phyloP scores from a whole-genome alignment of 2,329 filamentous ascomycete species.

The Xylaria sp. region DNA sequence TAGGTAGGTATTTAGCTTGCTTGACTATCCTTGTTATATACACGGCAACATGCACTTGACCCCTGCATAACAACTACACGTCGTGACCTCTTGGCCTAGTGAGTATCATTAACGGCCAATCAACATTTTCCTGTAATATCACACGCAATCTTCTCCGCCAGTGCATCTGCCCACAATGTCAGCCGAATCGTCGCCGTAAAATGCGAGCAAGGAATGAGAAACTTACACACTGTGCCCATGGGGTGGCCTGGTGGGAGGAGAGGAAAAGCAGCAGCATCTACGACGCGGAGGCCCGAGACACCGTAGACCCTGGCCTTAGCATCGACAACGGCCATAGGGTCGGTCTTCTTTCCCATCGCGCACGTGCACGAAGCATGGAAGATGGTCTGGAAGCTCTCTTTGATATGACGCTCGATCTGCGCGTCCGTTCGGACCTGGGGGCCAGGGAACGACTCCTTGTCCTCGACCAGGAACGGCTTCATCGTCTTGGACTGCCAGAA shows the following conservation, averaged over 20 bases:
- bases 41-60: too few relatives aligned
- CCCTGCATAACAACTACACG: too few relatives aligned
- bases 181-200: neutral
- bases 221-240: neutral
- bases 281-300: slow-evolving; percentile 23
- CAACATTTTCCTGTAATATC: neutral
- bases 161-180: neutral
- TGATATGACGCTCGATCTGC: slow-evolving; percentile 15
- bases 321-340: slow-evolving; percentile 30
- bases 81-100: too few relatives aligned
- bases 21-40: too few relatives aligned
- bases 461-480: neutral
- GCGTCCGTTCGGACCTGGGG: slow-evolving; percentile 1
- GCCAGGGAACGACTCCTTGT: slow-evolving; percentile 12
- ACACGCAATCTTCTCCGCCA: slow-evolving; percentile 6
- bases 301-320: slow-evolving; percentile 22
- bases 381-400: slow-evolving; percentile 19
- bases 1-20: too few relatives aligned
- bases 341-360: slow-evolving; percentile 23
- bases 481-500: neutral
- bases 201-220: neutral
- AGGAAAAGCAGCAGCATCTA: slow-evolving; percentile 39
- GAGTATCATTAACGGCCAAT: neutral
- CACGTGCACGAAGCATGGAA: slow-evolving; percentile 30
- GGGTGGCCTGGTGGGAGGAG: slow-evolving; percentile 28